Percentiles rank a stretch among this genome's conserved stretches.
phyloP scores from a whole-genome alignment of 192 early-diverging fungal species.

The Dissophora globulifera region DNA sequence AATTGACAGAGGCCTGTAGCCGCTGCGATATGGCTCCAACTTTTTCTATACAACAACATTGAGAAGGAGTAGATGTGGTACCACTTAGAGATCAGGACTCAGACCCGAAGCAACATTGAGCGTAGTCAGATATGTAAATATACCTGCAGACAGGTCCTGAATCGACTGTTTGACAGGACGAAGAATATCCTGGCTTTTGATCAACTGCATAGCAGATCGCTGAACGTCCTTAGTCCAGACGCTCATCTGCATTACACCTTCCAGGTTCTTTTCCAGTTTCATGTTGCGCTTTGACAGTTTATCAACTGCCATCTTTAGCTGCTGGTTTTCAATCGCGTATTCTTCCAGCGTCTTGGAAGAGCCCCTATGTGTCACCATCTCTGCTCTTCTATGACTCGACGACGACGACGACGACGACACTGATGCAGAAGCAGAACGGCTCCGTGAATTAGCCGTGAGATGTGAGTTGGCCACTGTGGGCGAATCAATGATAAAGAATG shows the following conservation, averaged over 20 bases:
- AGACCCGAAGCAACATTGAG: no score
- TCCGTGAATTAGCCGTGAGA: constrained; percentile 1
- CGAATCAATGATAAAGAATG: constrained; percentile 59
- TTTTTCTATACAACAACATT: no score
- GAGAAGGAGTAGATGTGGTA: no score
- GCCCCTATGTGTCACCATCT: not conserved
- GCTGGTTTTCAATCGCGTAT: constrained; percentile 71
- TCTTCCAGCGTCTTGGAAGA: constrained; percentile 71
- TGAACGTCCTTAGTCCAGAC: constrained; percentile 48
- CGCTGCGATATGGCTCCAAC: not conserved
- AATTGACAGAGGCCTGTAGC: not conserved
- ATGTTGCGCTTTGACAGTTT: constrained; percentile 60
- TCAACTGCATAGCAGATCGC: constrained; percentile 43
- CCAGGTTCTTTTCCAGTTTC: constrained; percentile 42
- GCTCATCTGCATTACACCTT: constrained; percentile 53
- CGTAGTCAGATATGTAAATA: no score
- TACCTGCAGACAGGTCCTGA: constrained; percentile 33
- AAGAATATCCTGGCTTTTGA: constrained; percentile 49
- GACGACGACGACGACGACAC: constrained; percentile 5
- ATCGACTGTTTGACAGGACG: constrained; percentile 43
- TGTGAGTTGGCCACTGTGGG: not conserved
- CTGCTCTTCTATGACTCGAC: not conserved
- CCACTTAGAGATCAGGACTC: no score
- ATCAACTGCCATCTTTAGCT: constrained; percentile 71
- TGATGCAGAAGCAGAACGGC: constrained; percentile 6